Base-by-base conservation (phyloP, 495 filamentous ascomycete species). In the Jackrogersella multiformis region DNA sequence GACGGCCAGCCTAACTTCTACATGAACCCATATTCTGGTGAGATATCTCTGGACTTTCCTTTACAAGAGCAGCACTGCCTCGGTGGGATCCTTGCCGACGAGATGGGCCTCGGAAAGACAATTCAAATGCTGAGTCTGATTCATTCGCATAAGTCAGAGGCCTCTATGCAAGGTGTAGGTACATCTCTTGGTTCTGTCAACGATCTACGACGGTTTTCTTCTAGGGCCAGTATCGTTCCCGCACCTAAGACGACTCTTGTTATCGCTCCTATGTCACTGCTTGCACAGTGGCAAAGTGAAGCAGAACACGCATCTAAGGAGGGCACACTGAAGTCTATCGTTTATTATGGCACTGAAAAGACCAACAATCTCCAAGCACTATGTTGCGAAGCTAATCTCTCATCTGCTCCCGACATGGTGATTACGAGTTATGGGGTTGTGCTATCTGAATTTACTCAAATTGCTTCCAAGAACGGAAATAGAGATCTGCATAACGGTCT, bases 61-160 rank as follows among this genome's bases (percentile, higher is more conserved):
- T 85, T 85, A 1, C 95, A 99, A 74, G 91, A 98, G 63, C 95
- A 98, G 65, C 91, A 94, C 74, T 99, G 96, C 70, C 83, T 96
- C 2, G 95, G 95, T 16, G 95, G 95, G 3, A 91, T 99, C 46
- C 81, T 99, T 49, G 95, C 95, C 26, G 95, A 99, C 74, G 94
- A 93, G 80, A 94, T 90, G 90, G 84, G 80, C n/a, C 80, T 97
- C 12, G 94, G 95, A 9, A 97, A 99, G 76, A 97, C 94, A 0
- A 97, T 99, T 56, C 94, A 99, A 74, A 98, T 97, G 94, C 84
- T 99, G 20, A 93, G 91, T 77, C 80, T 99, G 36, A 86, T 99
- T 34, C 95, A 99, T 75, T 86, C 92, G 0, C 89, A 97, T 76
- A 87, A 84, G 66, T 91, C 91, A 34, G 80, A 87, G 5, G 66